Evolutionary conservation across 768 basidiomycete genomes (phyloP).

Genomic region (Steccherinum ochraceum): DNA sequence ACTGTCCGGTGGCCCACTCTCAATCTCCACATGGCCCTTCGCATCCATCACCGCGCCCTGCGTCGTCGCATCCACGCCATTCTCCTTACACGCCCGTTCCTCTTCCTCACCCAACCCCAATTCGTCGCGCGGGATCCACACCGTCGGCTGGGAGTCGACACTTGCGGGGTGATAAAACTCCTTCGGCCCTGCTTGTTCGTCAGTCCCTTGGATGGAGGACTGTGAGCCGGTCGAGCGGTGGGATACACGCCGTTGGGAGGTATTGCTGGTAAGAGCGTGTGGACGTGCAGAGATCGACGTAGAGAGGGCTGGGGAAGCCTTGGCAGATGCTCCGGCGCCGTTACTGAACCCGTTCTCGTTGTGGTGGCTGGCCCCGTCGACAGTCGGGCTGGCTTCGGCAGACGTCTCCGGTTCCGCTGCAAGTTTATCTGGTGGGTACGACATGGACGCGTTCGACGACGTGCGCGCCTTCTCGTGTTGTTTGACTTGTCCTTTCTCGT

Average conservation of each 20-base stretch:
- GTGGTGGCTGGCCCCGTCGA: neutral
- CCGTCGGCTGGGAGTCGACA: conserved; percentile 61
- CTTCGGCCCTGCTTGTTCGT: conserved; percentile 29
- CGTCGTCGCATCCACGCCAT: conserved; percentile 43
- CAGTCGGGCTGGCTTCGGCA: too few species aligned
- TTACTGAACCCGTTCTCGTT: neutral
- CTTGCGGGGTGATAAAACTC: conserved; percentile 87
- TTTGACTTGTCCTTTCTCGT: neutral
- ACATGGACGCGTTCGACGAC: neutral
- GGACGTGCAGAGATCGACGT: too few species aligned
- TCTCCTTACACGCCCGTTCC: conserved; percentile 44
- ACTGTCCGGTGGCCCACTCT: conserved; percentile 35
- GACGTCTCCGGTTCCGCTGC: neutral
- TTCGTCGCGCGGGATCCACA: conserved; percentile 82
- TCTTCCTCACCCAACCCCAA: conserved; percentile 64
- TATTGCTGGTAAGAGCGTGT: too few species aligned
- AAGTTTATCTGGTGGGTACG: neutral
- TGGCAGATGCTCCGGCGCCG: neutral
- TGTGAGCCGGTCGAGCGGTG: neutral
- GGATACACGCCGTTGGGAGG: neutral
- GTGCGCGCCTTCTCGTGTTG: neutral
- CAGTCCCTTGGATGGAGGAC: conserved; percentile 18
- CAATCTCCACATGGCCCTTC: conserved; percentile 53
- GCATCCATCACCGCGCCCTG: conserved; percentile 52
- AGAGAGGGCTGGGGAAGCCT: neutral